These are phyloP conservation scores for Penicillium sp. DNA, from an alignment of 2,329 filamentous ascomycete species.

Conservation along the genomic window DNA sequence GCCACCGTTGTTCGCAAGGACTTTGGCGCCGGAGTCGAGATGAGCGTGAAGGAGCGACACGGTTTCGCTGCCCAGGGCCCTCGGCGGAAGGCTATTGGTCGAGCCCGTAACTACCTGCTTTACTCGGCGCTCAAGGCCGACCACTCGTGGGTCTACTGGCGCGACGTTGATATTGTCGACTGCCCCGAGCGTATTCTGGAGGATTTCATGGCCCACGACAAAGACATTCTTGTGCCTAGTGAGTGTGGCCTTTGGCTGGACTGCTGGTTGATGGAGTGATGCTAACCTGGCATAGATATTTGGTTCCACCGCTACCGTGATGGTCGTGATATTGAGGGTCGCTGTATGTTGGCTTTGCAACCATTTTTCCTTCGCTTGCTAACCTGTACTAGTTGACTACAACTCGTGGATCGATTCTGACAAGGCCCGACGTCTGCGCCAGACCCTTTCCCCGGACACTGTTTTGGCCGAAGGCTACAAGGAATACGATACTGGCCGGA, in stretches of 20 bases:
- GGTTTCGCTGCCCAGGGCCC: slow-evolving; percentile 82
- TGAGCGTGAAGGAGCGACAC: slow-evolving; percentile 77
- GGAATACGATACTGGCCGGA: slow-evolving; percentile 83
- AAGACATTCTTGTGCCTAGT: slow-evolving; percentile 92
- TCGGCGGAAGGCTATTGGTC: slow-evolving; percentile 81
- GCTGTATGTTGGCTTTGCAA: slow-evolving; percentile 59
- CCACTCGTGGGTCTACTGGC: slow-evolving; percentile 98
- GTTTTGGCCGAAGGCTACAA: slow-evolving; percentile 93
- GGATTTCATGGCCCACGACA: slow-evolving; percentile 90
- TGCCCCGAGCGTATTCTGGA: slow-evolving; percentile 82
- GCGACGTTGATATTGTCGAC: slow-evolving; percentile 93
- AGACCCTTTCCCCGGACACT: slow-evolving; percentile 67
- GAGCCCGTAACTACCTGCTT: slow-evolving; percentile 86
- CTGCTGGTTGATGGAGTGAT: background rate
- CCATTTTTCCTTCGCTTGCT: slow-evolving; percentile 13
- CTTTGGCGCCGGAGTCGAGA: slow-evolving; percentile 69
- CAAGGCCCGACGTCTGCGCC: slow-evolving; percentile 69
- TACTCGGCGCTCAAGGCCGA: slow-evolving; percentile 79
- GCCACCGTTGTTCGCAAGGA: slow-evolving; percentile 85
- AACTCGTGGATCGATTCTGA: slow-evolving; percentile 98
- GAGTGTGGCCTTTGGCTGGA: slow-evolving; percentile 40
- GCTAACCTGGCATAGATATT: slow-evolving; percentile 58
- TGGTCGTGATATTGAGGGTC: slow-evolving; percentile 80
- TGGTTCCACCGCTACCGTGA: slow-evolving; percentile 92
- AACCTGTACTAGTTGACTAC: slow-evolving; percentile 70